A percentile compares a stretch with the other conserved stretches of the same genome.
These are phyloP conservation scores for Scopulariopsis brevicaulis DNA, from an alignment of 2,329 filamentous ascomycete genomes.

Conservation along the genomic window DNA sequence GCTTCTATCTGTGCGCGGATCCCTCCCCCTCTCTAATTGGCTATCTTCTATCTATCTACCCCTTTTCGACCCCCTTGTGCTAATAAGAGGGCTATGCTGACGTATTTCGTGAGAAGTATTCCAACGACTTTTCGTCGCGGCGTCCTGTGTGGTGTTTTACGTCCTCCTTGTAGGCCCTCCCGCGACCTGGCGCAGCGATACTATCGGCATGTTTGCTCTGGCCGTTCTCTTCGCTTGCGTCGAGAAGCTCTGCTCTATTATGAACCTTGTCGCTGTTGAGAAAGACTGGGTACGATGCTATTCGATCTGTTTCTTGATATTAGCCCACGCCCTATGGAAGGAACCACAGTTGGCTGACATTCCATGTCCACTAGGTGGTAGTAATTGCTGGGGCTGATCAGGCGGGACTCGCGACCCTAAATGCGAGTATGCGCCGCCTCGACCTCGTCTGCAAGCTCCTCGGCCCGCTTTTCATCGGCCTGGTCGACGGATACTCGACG, in stretches of 20 bases:
- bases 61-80: background rate
- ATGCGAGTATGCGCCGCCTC: conserved; percentile 51
- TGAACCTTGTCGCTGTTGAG: conserved; percentile 59
- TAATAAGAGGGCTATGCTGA: background rate
- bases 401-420: conserved; percentile 20
- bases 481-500: conserved; percentile 37
- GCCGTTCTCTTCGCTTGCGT: conserved; percentile 47
- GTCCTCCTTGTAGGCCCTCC: background rate
- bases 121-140: conserved; percentile 31
- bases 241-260: conserved; percentile 55
- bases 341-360: background rate
- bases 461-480: conserved; percentile 41
- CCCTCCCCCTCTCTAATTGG: background rate
- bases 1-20: conserved; percentile 28
- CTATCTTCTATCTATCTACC: background rate
- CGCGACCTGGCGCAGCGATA: too few species aligned
- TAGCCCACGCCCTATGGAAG: too few species aligned
- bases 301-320: background rate
- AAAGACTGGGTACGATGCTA: conserved; percentile 48
- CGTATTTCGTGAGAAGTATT: conserved; percentile 8
- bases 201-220: conserved; percentile 13
- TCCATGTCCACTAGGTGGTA: conserved; percentile 21
- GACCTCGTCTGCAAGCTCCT: conserved; percentile 48
- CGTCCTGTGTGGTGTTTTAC: conserved; percentile 33
- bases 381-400: conserved; percentile 16